Evolutionary conservation across 768 basidiomycete species (phyloP).

Genomic region (Lactifluus rugatus): DNA sequence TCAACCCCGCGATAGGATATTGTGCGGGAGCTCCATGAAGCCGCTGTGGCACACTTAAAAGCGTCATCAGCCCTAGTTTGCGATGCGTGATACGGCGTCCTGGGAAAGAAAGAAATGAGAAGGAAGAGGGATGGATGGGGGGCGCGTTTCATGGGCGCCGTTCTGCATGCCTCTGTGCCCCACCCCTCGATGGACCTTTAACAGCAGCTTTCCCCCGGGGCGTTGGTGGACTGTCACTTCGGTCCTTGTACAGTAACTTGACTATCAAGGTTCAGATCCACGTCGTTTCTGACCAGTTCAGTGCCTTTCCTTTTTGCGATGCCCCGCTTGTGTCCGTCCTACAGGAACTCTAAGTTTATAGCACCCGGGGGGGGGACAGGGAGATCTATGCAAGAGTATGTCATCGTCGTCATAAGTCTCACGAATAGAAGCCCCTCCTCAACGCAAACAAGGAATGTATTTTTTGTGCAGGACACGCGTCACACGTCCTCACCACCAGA

Average conservation of each 20-base stretch:
- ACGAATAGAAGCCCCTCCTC: conserved; percentile 2
- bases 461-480: background rate
- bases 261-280: conserved; percentile 8
- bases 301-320: background rate
- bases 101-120: background rate
- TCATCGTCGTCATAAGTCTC: conserved; percentile 14
- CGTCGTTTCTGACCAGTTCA: background rate
- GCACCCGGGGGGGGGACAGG: background rate
- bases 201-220: background rate
- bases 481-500: background rate
- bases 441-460: background rate
- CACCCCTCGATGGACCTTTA: background rate
- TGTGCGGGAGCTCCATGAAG: conserved; percentile 23
- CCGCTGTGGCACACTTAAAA: conserved; percentile 19
- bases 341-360: background rate
- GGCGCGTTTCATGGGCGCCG: background rate
- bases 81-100: conserved; percentile 1
- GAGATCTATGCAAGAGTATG: background rate
- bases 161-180: background rate
- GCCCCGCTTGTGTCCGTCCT: background rate
- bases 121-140: too few species aligned
- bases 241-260: background rate
- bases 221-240: background rate
- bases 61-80: conserved; percentile 14
- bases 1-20: conserved; percentile 19